Conservation (phyloP, 495 filamentous ascomycete species). For the Penicillium manginii region DNA sequence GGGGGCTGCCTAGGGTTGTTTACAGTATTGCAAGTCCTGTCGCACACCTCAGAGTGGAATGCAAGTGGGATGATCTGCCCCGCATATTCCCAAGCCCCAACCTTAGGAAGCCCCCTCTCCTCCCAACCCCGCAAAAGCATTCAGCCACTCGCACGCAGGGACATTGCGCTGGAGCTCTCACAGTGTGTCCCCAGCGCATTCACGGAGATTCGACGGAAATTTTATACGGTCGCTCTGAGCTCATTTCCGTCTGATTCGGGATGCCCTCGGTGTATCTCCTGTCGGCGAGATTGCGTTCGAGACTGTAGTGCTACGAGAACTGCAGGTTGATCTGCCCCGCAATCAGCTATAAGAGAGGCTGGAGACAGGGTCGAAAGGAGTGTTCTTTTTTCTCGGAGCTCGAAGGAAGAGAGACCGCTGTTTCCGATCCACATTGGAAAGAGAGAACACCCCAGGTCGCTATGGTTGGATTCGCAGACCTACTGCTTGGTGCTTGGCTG, state of each 20-base stretch:
- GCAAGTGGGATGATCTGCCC: constrained; percentile 11
- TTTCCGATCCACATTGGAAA: not conserved
- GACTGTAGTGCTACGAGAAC: constrained; percentile 5
- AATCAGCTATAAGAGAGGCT: constrained; percentile 20
- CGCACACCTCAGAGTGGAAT: constrained; percentile 3
- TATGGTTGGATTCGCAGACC: constrained; percentile 36
- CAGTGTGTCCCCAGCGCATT: not conserved
- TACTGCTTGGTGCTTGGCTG: constrained; percentile 34
- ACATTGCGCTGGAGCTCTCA: too few relatives aligned
- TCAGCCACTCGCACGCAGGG: constrained; percentile 10
- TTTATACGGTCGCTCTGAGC: constrained; percentile 11
- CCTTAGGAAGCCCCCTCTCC: not conserved
- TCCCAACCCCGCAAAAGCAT: constrained; percentile 27
- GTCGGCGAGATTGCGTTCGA: constrained; percentile 6
- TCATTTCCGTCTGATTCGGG: constrained; percentile 8
- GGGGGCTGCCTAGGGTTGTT: not conserved
- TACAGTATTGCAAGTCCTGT: not conserved
- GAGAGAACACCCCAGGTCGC: constrained; percentile 3
- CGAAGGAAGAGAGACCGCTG: constrained; percentile 8
- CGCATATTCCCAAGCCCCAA: constrained; percentile 4
- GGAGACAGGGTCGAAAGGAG: not conserved
- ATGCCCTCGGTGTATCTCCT: constrained; percentile 10
- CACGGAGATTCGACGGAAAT: constrained; percentile 30
- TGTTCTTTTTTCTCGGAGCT: not conserved
- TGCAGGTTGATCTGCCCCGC: constrained; percentile 1